These are phyloP conservation scores for Ogataea hybrid DNA, from an alignment of 1,139 yeast species.

Conservation along the genomic window DNA sequence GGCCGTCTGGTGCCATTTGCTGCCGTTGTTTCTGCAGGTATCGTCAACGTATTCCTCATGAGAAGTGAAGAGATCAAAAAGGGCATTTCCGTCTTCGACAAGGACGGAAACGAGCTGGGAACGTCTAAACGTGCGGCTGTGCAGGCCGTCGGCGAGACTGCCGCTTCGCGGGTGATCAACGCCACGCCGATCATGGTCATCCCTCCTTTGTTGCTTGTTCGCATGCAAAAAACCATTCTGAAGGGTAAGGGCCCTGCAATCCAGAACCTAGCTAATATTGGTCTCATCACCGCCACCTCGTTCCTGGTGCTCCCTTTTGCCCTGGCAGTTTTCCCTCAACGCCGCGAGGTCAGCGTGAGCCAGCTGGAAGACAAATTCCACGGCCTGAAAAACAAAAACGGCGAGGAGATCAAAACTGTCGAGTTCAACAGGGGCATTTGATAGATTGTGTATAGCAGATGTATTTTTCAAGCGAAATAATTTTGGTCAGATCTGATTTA, in stretches of 20 bases:
- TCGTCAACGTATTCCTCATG: slow-evolving; percentile 92
- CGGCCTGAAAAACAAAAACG: slow-evolving; percentile 58
- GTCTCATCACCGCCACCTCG: slow-evolving; percentile 80
- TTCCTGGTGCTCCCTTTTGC: slow-evolving; percentile 92
- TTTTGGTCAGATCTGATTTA: too few species aligned
- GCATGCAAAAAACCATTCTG: slow-evolving; percentile 66
- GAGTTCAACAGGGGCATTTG: too few species aligned
- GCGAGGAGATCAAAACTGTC: slow-evolving; percentile 54
- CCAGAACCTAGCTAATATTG: slow-evolving; percentile 73
- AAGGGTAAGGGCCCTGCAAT: slow-evolving; percentile 63
- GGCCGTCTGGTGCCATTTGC: slow-evolving; percentile 95
- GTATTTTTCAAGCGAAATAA: too few species aligned
- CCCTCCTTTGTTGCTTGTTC: slow-evolving; percentile 82
- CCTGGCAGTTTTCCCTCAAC: slow-evolving; percentile 91
- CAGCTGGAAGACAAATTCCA: slow-evolving; percentile 65
- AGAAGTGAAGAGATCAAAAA: slow-evolving; percentile 89
- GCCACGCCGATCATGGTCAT: slow-evolving; percentile 97
- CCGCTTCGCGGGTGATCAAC: slow-evolving; percentile 88
- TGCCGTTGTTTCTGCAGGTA: slow-evolving; percentile 95
- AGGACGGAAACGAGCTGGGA: slow-evolving; percentile 70
- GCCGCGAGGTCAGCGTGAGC: slow-evolving; percentile 56
- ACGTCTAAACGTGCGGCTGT: slow-evolving; percentile 82
- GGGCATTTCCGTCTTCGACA: slow-evolving; percentile 73
- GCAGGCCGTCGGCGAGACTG: slow-evolving; percentile 95
- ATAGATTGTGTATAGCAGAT: too few species aligned